A percentile compares a stretch with the other conserved stretches of the same genome.
These are phyloP conservation scores for Colletotrichum limetticola DNA, from an alignment of 2,329 filamentous ascomycete species.

Conservation along the genomic window DNA sequence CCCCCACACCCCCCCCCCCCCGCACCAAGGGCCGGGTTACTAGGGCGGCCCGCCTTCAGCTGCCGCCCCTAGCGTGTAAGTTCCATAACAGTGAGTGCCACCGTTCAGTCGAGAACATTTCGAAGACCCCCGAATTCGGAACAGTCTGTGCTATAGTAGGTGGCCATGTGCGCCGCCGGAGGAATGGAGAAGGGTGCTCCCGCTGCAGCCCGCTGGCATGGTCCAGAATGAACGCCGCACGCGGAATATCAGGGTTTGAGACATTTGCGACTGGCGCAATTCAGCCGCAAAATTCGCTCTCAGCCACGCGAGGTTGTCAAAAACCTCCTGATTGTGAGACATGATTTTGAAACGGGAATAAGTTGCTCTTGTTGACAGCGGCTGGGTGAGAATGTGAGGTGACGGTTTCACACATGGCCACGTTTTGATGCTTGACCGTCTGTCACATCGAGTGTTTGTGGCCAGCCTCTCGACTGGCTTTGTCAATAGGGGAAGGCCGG, in stretches of 20 bases:
- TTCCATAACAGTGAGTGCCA: background rate
- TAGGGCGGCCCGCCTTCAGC: background rate
- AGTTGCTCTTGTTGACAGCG: background rate
- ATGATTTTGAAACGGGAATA: background rate
- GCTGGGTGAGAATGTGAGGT: background rate
- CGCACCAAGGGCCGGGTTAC: background rate
- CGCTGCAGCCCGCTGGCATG: background rate
- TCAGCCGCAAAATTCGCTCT: background rate
- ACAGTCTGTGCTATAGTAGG: no score
- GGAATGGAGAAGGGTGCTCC: background rate
- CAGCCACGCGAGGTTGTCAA: background rate
- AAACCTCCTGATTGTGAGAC: background rate
- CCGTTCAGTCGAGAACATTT: background rate
- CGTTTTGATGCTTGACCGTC: background rate
- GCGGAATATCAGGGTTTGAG: background rate
- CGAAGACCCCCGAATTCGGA: background rate
- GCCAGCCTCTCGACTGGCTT: background rate
- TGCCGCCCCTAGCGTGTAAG: background rate
- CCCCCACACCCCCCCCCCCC: no score
- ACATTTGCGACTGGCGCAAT: background rate
- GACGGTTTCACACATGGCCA: background rate
- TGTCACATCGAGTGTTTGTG: rapidly evolving
- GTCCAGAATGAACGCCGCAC: background rate
- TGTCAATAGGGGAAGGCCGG: background rate
- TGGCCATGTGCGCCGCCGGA: background rate